These are phyloP conservation scores for Calonectria montana DNA, from an alignment of 2,329 filamentous ascomycete species.

Conservation along the genomic window DNA sequence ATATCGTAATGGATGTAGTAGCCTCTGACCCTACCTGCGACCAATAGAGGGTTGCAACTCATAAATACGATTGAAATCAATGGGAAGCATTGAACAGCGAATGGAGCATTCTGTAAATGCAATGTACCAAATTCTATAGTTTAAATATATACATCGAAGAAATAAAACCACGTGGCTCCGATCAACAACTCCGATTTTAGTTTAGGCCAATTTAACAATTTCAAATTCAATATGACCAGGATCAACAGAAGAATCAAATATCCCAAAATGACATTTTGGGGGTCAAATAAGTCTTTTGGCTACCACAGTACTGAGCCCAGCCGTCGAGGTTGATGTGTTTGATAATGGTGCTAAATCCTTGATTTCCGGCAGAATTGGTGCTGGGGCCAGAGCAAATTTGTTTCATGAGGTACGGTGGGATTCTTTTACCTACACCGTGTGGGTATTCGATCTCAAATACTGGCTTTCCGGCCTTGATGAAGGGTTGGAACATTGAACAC, in stretches of 20 bases:
- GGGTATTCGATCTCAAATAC: constrained; percentile 82
- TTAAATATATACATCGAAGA: neutral
- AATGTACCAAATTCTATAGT: neutral
- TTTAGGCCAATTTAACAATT: too few species aligned
- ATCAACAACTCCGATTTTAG: too few species aligned
- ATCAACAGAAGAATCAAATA: neutral
- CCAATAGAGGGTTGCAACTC: too few species aligned
- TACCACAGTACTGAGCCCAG: neutral
- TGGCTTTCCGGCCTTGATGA: constrained; percentile 71
- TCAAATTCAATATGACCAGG: neutral
- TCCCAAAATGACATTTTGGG: neutral
- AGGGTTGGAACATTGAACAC: constrained; percentile 67
- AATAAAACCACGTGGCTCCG: neutral
- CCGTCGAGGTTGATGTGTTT: neutral
- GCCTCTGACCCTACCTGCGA: too few species aligned
- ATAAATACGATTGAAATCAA: too few species aligned
- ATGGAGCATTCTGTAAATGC: too few species aligned
- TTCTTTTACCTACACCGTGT: constrained; percentile 53
- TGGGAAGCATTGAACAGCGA: too few species aligned
- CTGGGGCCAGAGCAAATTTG: neutral
- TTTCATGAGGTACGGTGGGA: neutral
- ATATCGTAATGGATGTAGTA: too few species aligned
- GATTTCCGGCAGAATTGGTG: neutral
- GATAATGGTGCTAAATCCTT: neutral
- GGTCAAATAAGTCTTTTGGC: neutral